Base-by-base conservation (phyloP, 2,329 filamentous ascomycete genomes). In the Monilinia fructigena region DNA sequence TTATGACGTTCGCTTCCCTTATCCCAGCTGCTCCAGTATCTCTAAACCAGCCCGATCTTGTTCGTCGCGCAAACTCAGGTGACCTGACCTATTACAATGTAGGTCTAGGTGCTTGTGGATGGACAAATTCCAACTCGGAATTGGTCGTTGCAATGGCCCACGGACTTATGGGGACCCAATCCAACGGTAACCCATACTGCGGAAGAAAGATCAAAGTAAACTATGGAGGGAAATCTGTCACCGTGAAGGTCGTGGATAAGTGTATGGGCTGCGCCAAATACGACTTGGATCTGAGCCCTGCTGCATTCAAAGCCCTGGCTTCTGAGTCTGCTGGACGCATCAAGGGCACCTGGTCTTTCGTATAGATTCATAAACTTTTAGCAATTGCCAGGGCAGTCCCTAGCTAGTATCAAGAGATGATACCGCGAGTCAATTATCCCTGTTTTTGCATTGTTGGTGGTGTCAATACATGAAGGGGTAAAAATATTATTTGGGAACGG, bases 61-160 rank as follows among this genome's bases (percentile, higher is more conserved):
- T 50, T 18, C 54, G 63, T 16, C 63, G 63, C 28, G 18, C n/a
- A 48, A 60, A 60, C 79, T 74, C 75, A 0, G 91, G 91, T 68
- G 85, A 93, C 60, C 82, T 92, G 72, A 95, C 92, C 67, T 93
- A 86, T 82, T 95, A 91, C 79, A 79, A 82, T 48, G 80, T 89
- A 60, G 91, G 89, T 54, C 75, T 89, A 11, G 89, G 89, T 67
- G 78, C 88, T 31, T 95, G 92, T 75, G 91, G 90, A 63, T 77
- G 76, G 53, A 83, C 86, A 71, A 87, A 80, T 52, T 85, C 86
- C 72, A 75, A 78, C 70, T 76, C 75, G 3, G 81, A 87, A 35
- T 81, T 85, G 76, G 86, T 92, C 67, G 86, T 95, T 67, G 92
- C 92, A 67, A 80, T 96, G 63, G 85, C 89, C 23, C 72, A 82